phyloP scores from a whole-genome alignment of 139 green algal genomes.

The Spirogloea muscicola region DNA sequence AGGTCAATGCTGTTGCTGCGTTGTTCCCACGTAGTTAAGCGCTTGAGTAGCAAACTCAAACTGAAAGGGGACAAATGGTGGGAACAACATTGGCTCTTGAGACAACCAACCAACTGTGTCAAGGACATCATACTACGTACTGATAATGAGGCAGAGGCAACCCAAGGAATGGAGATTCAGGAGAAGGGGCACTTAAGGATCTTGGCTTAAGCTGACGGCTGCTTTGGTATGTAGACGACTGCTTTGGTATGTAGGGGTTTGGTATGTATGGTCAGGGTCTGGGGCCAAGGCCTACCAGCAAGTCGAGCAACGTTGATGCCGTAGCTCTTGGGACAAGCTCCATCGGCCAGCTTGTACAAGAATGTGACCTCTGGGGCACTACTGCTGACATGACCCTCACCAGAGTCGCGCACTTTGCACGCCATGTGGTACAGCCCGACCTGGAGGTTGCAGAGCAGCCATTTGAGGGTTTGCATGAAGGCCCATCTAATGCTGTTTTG shows the following conservation, averaged over 20 bases:
- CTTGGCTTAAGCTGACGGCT: not conserved
- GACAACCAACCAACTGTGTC: not conserved
- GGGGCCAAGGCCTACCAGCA: slow-evolving; percentile 60
- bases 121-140: not conserved
- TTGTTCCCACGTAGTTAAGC: not conserved
- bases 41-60: not conserved
- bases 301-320: slow-evolving; percentile 91
- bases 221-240: not conserved
- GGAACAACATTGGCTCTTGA: too few relatives aligned
- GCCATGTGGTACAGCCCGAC: slow-evolving; percentile 45
- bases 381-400: not conserved
- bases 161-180: not conserved
- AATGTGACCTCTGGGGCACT: slow-evolving; percentile 76
- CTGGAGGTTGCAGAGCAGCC: slow-evolving; percentile 2
- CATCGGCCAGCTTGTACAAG: slow-evolving; percentile 73
- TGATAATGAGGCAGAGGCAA: not conserved
- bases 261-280: not conserved
- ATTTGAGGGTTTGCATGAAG: too few relatives aligned
- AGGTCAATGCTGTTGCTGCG: not conserved
- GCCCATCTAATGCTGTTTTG: too few relatives aligned
- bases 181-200: not conserved
- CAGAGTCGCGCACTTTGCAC: slow-evolving; percentile 27
- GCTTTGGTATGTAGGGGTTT: not conserved
- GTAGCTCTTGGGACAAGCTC: slow-evolving; percentile 89
- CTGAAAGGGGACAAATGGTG: slow-evolving; percentile 8